Evolutionary conservation across 2,329 filamentous ascomycete species (phyloP).

Genomic region (Clarireedia hainanense): DNA sequence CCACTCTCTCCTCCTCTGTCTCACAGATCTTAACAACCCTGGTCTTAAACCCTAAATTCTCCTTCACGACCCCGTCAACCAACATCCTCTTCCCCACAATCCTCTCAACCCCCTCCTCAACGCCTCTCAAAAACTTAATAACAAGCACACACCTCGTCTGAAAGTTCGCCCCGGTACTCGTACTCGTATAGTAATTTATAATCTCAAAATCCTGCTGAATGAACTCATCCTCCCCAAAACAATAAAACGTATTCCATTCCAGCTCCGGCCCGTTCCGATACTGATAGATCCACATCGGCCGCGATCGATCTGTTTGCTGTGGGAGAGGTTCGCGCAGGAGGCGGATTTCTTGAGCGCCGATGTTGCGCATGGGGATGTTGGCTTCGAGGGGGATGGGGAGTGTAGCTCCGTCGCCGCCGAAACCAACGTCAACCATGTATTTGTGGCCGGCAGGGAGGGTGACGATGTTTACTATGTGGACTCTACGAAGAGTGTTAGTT

Average conservation of each 20-base stretch:
- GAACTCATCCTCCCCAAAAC: conserved; percentile 60
- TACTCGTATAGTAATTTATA: conserved; percentile 50
- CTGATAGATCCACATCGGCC: conserved; percentile 56
- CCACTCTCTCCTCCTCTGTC: conserved; percentile 46
- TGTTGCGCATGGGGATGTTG: conserved; percentile 31
- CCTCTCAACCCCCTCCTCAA: conserved; percentile 23
- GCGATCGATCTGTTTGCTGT: conserved; percentile 34
- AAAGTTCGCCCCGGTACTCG: conserved; percentile 45
- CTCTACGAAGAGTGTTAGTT: conserved; percentile 25
- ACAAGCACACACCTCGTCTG: conserved; percentile 49
- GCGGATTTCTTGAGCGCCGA: conserved; percentile 47
- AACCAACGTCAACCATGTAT: conserved; percentile 54
- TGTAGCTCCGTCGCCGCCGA: conserved; percentile 55
- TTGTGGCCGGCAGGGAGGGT: conserved; percentile 37
- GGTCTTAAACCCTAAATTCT: conserved; percentile 43
- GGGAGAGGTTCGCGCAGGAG: conserved; percentile 43
- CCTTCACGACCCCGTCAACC: conserved; percentile 43
- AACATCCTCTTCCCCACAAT: conserved; percentile 48
- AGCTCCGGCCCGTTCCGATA: conserved; percentile 40
- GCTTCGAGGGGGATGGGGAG: conserved; percentile 46
- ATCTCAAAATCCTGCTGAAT: conserved; percentile 51
- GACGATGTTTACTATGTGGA: conserved; percentile 56
- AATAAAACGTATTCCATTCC: conserved; percentile 54
- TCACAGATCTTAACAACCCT: conserved; percentile 38
- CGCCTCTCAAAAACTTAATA: conserved; percentile 46